These are phyloP conservation scores for Neonectria magnoliae DNA, from an alignment of 2,329 filamentous ascomycete species.

Conservation along the genomic window DNA sequence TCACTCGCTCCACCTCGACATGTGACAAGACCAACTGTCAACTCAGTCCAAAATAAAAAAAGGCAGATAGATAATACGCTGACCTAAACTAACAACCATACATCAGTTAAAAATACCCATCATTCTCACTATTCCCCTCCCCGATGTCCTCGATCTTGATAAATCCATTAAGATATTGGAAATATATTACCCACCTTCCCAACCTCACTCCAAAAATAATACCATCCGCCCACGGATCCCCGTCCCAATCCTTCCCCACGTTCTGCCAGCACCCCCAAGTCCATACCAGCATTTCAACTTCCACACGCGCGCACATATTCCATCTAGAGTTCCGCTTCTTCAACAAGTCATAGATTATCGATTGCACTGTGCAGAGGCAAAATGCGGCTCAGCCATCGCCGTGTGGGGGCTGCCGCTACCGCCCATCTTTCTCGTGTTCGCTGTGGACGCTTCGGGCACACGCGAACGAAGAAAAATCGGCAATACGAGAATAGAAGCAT, in stretches of 20 bases:
- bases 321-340: not conserved
- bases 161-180: too few species aligned
- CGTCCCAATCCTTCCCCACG: not conserved
- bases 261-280: not conserved
- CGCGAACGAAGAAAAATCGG: not conserved
- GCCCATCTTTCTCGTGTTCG: constrained; percentile 18
- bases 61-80: not conserved
- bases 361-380: not conserved
- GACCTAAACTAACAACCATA: not conserved
- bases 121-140: not conserved
- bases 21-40: not conserved
- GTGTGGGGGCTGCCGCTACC: constrained; percentile 12
- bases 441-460: not conserved
- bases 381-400: constrained; percentile 13
- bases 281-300: not conserved
- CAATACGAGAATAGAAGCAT: not conserved
- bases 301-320: not conserved
- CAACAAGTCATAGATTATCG: not conserved
- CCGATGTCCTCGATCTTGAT: not conserved
- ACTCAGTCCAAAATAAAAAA: not conserved
- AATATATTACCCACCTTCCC: not conserved
- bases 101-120: not conserved
- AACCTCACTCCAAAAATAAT: not conserved
- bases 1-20: not conserved
- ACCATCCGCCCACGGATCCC: not conserved